Evolutionary conservation across 202 grass and related monocot genomes (phyloP).

Genomic region (Carex sylvatica): DNA sequence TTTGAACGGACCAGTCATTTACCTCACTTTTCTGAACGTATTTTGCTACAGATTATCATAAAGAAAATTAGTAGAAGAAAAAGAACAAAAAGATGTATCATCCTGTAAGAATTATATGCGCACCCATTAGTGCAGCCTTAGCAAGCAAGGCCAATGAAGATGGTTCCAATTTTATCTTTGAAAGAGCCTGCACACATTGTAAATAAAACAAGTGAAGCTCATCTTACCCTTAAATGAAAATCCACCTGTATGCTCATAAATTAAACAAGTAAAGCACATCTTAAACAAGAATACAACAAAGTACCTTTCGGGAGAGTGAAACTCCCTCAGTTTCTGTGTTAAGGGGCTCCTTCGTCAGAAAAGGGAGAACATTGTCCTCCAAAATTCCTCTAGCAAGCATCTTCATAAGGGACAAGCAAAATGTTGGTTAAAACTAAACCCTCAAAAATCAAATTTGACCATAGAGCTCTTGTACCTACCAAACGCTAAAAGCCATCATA

Average conservation of each 20-base stretch:
- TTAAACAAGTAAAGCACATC: neutral
- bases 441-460: neutral
- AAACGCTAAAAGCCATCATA: neutral
- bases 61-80: slow-evolving; percentile 36
- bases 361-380: slow-evolving; percentile 84
- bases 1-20: slow-evolving; percentile 59
- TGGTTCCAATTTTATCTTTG: slow-evolving; percentile 70
- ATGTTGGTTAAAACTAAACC: slow-evolving; percentile 11
- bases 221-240: slow-evolving; percentile 1
- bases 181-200: slow-evolving; percentile 50
- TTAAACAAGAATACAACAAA: neutral
- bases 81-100: slow-evolving; percentile 14
- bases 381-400: slow-evolving; percentile 96
- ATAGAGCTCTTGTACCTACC: neutral
- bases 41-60: slow-evolving; percentile 64
- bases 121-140: slow-evolving; percentile 80
- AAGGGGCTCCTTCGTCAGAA: slow-evolving; percentile 55
- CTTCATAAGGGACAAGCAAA: slow-evolving; percentile 35
- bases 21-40: slow-evolving; percentile 63
- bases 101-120: slow-evolving; percentile 17
- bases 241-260: neutral
- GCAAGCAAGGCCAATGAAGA: slow-evolving; percentile 74
- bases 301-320: slow-evolving; percentile 60
- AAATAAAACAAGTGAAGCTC: neutral
- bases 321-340: slow-evolving; percentile 56